Conservation (phyloP, 306 rosid genomes). For the Inga oerstediana region DNA sequence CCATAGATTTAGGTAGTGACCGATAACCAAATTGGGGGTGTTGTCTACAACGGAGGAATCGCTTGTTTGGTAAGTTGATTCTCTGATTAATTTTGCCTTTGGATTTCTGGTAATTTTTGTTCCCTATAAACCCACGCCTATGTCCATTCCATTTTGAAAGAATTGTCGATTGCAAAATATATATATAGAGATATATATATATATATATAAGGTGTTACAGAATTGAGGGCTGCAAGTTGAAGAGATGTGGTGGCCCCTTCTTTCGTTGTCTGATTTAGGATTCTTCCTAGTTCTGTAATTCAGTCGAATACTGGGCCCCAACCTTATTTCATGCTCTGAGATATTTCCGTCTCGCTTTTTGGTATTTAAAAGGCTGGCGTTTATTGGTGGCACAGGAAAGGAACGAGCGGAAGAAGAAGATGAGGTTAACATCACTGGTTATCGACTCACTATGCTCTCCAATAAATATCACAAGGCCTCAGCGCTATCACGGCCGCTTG, state of each 20-base stretch:
- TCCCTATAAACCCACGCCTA: background rate
- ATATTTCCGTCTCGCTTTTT: background rate
- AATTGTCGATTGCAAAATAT: background rate
- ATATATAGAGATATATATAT: too few species aligned
- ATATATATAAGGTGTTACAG: background rate
- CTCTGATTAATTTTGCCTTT: background rate
- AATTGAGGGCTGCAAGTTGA: background rate
- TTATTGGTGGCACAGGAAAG: background rate
- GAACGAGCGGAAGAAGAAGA: constrained; percentile 1
- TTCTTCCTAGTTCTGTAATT: background rate
- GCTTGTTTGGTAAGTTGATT: background rate
- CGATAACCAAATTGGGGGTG: background rate
- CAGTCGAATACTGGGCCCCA: background rate
- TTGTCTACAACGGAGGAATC: background rate
- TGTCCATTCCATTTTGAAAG: background rate
- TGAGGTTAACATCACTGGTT: constrained; percentile 31
- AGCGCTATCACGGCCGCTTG: constrained; percentile 6
- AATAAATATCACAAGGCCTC: constrained; percentile 24
- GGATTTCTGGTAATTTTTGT: background rate
- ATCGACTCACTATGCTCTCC: constrained; percentile 21
- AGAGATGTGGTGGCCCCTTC: background rate
- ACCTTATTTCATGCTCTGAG: background rate
- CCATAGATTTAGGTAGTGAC: background rate
- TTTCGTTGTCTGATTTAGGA: background rate
- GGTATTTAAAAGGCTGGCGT: background rate